These are phyloP conservation scores for Pseudogymnoascus sp. DNA, from an alignment of 2,329 filamentous ascomycete species.

Conservation along the genomic window DNA sequence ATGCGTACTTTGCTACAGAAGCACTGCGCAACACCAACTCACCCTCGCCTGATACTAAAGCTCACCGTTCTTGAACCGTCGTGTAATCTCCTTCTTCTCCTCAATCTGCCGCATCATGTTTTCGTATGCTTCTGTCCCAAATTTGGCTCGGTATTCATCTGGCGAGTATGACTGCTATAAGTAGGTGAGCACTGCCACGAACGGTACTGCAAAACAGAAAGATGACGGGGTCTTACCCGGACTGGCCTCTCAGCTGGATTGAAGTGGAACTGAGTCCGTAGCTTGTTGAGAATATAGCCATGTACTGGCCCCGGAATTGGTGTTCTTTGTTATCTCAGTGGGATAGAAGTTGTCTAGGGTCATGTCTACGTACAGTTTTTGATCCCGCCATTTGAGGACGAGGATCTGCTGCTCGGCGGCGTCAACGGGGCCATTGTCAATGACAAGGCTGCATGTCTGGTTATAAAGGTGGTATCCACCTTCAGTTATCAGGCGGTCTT, in stretches of 20 bases:
- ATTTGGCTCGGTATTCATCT: not conserved
- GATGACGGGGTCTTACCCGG: not conserved
- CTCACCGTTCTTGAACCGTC: not conserved
- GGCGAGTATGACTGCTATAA: not conserved
- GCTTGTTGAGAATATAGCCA: not conserved
- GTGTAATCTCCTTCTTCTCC: not conserved
- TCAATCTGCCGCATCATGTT: not conserved
- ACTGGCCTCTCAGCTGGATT: not conserved
- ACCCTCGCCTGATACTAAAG: not conserved
- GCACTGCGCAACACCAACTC: not conserved
- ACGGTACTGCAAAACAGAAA: not conserved
- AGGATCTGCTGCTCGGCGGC: not conserved
- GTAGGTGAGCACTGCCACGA: not conserved
- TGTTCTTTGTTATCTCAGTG: not conserved
- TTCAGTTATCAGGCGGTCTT: conserved; percentile 13
- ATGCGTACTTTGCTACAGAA: not conserved
- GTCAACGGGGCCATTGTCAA: conserved; percentile 6
- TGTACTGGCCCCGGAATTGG: not conserved
- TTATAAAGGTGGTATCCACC: conserved; percentile 13
- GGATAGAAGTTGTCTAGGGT: not conserved
- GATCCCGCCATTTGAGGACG: not conserved
- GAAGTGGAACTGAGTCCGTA: not conserved
- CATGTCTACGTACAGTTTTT: not conserved
- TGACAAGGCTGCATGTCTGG: conserved; percentile 11
- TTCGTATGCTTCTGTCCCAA: not conserved